These are phyloP conservation scores for Neoscytalidium dimidiatum DNA, from an alignment of 2,329 filamentous ascomycete species.

Conservation along the genomic window DNA sequence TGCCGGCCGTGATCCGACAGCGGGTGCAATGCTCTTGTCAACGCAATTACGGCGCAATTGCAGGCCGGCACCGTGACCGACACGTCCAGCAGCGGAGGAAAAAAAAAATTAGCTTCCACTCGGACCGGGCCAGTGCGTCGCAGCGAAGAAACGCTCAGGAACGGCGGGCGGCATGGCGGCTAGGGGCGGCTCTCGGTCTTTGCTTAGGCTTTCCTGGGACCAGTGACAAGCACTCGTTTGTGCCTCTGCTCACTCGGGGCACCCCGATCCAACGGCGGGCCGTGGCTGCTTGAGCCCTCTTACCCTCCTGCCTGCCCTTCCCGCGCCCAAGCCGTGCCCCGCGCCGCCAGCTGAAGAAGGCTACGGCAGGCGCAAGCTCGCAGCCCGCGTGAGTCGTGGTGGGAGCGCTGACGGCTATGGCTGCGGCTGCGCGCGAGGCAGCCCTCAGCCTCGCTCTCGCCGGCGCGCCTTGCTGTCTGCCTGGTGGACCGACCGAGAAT, in stretches of 20 bases:
- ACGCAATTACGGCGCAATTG: neutral
- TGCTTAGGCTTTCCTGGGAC: neutral
- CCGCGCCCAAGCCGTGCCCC: neutral
- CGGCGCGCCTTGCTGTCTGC: neutral
- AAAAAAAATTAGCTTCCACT: neutral
- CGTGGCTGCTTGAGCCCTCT: neutral
- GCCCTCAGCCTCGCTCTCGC: neutral
- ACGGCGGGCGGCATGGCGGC: slow-evolving; percentile 2
- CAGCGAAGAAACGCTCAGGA: neutral
- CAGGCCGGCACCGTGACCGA: no score
- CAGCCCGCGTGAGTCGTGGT: neutral
- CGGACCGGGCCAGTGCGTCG: neutral
- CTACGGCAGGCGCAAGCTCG: neutral
- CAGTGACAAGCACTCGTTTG: no score
- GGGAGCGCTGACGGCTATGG: neutral
- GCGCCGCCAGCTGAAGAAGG: neutral
- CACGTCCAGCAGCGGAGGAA: no score
- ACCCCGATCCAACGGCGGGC: neutral
- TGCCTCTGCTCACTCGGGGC: neutral
- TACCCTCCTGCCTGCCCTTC: neutral
- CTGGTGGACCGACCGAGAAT: neutral
- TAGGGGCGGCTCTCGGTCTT: neutral
- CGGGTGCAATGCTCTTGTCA: no score
- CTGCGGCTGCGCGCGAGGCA: neutral
- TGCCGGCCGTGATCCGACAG: neutral